Evolutionary conservation across 768 basidiomycete genomes (phyloP).

Genomic region (Amanita exitialis): DNA sequence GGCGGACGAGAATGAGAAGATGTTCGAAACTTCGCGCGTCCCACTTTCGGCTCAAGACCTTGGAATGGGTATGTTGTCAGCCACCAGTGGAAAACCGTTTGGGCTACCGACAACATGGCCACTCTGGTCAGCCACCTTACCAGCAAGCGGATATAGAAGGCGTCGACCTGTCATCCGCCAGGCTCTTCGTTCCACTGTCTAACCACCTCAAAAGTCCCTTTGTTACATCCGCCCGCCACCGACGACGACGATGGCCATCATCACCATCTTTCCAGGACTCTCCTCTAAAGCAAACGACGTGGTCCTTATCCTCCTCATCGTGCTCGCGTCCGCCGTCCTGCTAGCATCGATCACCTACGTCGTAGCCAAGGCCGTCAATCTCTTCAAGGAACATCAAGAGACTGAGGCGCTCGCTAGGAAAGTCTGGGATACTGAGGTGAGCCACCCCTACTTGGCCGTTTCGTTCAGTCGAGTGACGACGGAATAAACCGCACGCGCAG

Average conservation of each 20-base stretch:
- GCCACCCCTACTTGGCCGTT: not conserved
- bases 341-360: not conserved
- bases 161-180: not conserved
- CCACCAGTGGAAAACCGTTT: too few relatives aligned
- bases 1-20: too few relatives aligned
- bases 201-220: not conserved
- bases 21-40: too few relatives aligned
- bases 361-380: not conserved
- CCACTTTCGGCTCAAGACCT: too few relatives aligned
- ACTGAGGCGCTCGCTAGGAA: constrained; percentile 3
- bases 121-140: too few relatives aligned
- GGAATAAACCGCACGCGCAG: not conserved
- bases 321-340: not conserved
- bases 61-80: too few relatives aligned
- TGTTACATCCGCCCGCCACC: not conserved
- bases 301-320: not conserved
- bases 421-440: not conserved
- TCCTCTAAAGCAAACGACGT: not conserved
- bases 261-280: not conserved
- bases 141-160: too few relatives aligned
- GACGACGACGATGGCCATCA: not conserved
- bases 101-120: too few relatives aligned
- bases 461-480: not conserved
- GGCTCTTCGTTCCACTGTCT: not conserved
- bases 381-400: constrained; percentile 2